These are phyloP conservation scores for Alternaria alternata DNA, from an alignment of 2,329 filamentous ascomycete species.

Conservation along the genomic window DNA sequence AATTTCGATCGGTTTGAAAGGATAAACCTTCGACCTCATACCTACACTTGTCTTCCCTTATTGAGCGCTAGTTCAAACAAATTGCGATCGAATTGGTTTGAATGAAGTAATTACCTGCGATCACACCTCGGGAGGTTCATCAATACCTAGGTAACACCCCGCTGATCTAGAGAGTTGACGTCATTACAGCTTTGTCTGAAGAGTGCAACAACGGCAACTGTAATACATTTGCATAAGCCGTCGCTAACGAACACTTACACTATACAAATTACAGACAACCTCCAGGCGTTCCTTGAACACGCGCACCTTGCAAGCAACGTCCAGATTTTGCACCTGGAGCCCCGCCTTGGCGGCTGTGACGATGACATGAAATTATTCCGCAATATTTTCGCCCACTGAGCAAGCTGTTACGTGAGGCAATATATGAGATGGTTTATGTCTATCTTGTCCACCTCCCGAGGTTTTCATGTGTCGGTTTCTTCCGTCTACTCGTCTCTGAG, in stretches of 20 bases:
- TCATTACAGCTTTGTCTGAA: neutral
- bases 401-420: neutral
- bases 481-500: slow-evolving; percentile 11
- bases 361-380: slow-evolving; percentile 1
- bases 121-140: neutral
- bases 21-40: neutral
- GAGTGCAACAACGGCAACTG: neutral
- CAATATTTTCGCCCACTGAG: neutral
- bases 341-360: neutral
- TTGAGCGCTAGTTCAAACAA: neutral
- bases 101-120: neutral
- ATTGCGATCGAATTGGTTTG: neutral
- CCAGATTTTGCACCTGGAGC: neutral
- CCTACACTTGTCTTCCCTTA: neutral
- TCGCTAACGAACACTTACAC: neutral
- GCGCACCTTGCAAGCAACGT: neutral
- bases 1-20: neutral
- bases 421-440: neutral
- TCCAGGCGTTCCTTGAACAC: neutral
- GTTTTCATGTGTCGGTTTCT: neutral
- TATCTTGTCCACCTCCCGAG: neutral
- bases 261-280: neutral
- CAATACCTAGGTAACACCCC: neutral
- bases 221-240: neutral
- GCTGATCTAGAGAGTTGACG: neutral